These are phyloP conservation scores for Jasminum sambac DNA, from an alignment of 257 asterid genomes.

Conservation along the genomic window DNA sequence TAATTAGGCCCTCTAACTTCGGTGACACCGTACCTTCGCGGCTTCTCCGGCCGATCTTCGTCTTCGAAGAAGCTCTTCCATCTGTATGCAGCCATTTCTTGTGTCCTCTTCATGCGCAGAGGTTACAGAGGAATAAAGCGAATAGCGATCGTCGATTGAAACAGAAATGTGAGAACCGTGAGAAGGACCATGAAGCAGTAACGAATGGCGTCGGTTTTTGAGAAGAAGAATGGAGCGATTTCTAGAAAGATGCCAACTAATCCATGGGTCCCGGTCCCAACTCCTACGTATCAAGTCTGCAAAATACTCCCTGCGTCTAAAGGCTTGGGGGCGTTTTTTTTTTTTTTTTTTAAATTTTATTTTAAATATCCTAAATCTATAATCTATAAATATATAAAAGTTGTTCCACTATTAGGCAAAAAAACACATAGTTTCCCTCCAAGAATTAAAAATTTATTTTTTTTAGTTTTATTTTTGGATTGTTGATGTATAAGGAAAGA, in stretches of 20 bases:
- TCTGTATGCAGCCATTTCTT: conserved; percentile 52
- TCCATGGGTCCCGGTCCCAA: background rate
- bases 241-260: conserved; percentile 41
- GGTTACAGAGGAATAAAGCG: background rate
- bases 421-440: no score
- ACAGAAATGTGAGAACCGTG: background rate
- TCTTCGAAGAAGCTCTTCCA: conserved; percentile 90
- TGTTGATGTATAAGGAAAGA: no score
- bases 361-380: no score
- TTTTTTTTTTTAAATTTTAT: no score
- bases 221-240: conserved; percentile 46
- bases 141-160: background rate
- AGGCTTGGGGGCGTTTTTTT: no score
- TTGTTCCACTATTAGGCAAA: no score
- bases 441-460: no score
- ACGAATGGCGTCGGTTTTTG: background rate
- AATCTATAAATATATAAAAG: no score
- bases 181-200: background rate
- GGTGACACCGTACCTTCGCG: conserved; percentile 79
- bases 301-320: no score
- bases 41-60: conserved; percentile 97
- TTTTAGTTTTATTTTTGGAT: no score
- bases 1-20: conserved; percentile 76
- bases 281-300: background rate
- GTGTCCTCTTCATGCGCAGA: background rate